Percentiles rank a stretch among this genome's conserved stretches.
These are phyloP conservation scores for Barbarea vulgaris DNA, from an alignment of 345 rosid species.

Conservation along the genomic window DNA sequence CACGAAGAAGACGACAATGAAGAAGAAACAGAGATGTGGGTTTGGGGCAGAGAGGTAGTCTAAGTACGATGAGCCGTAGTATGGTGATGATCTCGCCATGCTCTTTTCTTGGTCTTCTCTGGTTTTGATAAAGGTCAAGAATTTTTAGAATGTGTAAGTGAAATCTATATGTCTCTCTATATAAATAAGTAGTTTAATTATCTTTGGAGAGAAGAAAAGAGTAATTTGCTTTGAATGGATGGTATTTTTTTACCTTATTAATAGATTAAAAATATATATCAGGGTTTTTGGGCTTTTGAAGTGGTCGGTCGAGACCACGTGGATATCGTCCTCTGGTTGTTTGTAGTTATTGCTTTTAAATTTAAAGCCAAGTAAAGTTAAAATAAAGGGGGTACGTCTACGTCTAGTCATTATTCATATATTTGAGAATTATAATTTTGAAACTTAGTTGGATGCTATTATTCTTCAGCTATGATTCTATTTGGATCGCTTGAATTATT, in stretches of 20 bases:
- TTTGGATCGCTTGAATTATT: constrained; percentile 14
- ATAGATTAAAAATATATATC: constrained; percentile 22
- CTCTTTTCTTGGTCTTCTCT: constrained; percentile 30
- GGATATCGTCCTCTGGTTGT: constrained; percentile 35
- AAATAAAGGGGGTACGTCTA: constrained; percentile 7
- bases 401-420: background rate
- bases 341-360: constrained; percentile 27
- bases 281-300: constrained; percentile 27
- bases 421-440: background rate
- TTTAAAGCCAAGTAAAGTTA: constrained; percentile 31
- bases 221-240: constrained; percentile 19
- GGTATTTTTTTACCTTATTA: background rate
- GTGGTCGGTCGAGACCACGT: constrained; percentile 45
- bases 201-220: constrained; percentile 31
- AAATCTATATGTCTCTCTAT: constrained; percentile 30
- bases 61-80: constrained; percentile 42
- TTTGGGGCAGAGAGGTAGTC: constrained; percentile 42
- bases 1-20: constrained; percentile 46
- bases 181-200: constrained; percentile 27
- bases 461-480: background rate
- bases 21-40: constrained; percentile 55
- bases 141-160: constrained; percentile 14
- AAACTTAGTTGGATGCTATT: constrained; percentile 1
- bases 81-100: constrained; percentile 45
- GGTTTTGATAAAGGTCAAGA: constrained; percentile 8